phyloP scores from a whole-genome alignment of 768 basidiomycete species.

The Coprinellus aureogranulatus region DNA sequence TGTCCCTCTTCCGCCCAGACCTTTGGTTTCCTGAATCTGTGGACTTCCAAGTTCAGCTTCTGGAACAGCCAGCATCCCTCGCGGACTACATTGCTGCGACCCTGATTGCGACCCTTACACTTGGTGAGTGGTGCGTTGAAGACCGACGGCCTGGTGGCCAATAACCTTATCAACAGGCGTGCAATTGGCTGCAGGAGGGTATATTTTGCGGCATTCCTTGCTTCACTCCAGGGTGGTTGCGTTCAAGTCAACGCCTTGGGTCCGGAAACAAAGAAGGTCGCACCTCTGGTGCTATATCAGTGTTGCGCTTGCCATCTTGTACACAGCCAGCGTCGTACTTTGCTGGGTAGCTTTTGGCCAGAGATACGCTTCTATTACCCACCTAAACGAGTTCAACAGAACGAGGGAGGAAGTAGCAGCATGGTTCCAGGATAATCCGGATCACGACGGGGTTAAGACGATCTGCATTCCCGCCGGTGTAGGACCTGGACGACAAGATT shows the following conservation, averaged over 20 bases:
- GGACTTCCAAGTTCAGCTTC: slow-evolving; percentile 1
- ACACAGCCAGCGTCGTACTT: neutral
- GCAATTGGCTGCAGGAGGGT: neutral
- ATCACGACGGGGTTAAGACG: slow-evolving; percentile 6
- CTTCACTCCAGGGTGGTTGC: neutral
- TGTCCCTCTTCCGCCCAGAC: slow-evolving; percentile 4
- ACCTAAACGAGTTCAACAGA: neutral
- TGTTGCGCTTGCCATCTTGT: neutral
- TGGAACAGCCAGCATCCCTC: neutral
- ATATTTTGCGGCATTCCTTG: neutral
- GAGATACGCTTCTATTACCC: neutral
- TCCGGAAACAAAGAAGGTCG: too few species aligned
- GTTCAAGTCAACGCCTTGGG: neutral
- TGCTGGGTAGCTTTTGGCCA: neutral
- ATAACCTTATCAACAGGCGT: neutral
- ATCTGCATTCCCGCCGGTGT: slow-evolving; percentile 3
- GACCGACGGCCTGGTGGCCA: neutral
- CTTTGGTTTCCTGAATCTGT: slow-evolving; percentile 5
- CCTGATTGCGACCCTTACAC: neutral
- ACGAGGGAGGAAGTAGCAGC: slow-evolving; percentile 1
- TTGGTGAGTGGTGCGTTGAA: neutral
- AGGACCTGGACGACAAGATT: neutral
- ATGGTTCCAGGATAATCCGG: slow-evolving; percentile 2
- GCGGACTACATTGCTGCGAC: slow-evolving; percentile 1
- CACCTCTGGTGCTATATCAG: neutral